Percentiles rank a stretch among this genome's conserved stretches.
phyloP scores from a whole-genome alignment of 2,329 filamentous ascomycete species.

The Pyricularia grisea region DNA sequence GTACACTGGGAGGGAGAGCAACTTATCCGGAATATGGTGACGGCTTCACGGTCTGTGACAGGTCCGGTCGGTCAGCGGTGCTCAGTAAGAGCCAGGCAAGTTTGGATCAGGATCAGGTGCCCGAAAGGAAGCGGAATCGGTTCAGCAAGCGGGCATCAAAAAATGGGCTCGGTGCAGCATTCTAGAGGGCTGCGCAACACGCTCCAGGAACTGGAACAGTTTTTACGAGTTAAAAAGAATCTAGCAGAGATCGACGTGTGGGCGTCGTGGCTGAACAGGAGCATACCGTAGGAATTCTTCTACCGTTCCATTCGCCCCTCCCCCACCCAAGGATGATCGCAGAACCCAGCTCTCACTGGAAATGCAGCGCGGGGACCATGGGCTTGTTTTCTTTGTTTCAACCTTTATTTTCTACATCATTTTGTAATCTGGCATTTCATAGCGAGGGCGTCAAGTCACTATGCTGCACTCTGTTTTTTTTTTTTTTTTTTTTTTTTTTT shows the following conservation, averaged over 20 bases:
- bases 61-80: slow-evolving; percentile 42
- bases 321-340: background rate
- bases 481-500: too few species aligned
- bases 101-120: slow-evolving; percentile 33
- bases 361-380: background rate
- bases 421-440: background rate
- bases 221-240: background rate
- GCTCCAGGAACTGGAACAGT: background rate
- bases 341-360: background rate
- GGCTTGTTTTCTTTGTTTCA: background rate
- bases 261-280: background rate
- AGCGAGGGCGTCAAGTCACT: slow-evolving; percentile 1
- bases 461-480: slow-evolving; percentile 1
- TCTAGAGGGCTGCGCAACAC: slow-evolving; percentile 36
- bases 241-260: background rate
- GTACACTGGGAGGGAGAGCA: slow-evolving; percentile 55
- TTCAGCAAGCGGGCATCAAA: slow-evolving; percentile 94
- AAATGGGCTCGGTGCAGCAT: slow-evolving; percentile 84
- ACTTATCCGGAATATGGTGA: slow-evolving; percentile 44
- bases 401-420: background rate
- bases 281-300: background rate
- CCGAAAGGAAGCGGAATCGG: slow-evolving; percentile 45
- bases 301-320: background rate
- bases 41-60: slow-evolving; percentile 37
- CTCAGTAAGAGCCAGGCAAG: slow-evolving; percentile 50